These are phyloP conservation scores for Leishmania guyanensis DNA, from an alignment of 208 protist genomes.

Conservation along the genomic window DNA sequence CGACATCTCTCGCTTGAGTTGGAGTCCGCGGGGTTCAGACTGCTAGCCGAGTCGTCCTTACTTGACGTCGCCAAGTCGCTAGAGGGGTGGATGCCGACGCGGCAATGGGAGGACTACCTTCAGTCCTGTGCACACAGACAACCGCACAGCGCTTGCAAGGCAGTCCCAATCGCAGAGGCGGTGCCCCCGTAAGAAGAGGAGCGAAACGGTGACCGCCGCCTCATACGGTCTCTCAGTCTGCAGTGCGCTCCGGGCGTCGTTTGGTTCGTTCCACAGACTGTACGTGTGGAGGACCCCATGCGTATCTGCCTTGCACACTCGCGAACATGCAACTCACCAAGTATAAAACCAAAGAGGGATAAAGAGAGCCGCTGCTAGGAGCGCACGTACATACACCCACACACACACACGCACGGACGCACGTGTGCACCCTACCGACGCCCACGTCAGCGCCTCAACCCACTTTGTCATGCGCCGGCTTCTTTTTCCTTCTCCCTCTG, in stretches of 20 bases:
- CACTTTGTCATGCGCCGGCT: not conserved
- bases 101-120: slow-evolving; percentile 25
- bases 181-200: not conserved
- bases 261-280: not conserved
- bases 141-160: not conserved
- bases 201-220: not conserved
- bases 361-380: not conserved
- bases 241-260: not conserved
- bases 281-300: not conserved
- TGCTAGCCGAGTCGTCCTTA: slow-evolving; percentile 28
- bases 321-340: not conserved
- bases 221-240: not conserved
- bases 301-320: not conserved
- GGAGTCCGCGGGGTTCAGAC: slow-evolving; percentile 43
- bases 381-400: not conserved
- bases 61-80: slow-evolving; percentile 28
- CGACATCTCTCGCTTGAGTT: slow-evolving; percentile 55
- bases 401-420: not conserved
- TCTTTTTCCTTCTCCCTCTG: not conserved
- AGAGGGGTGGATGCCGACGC: slow-evolving; percentile 36
- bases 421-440: not conserved
- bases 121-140: not conserved
- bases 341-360: not conserved
- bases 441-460: not conserved
- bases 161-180: not conserved